phyloP scores from a whole-genome alignment of 148 eudicot genomes.

The Amaranthus cruentus region DNA sequence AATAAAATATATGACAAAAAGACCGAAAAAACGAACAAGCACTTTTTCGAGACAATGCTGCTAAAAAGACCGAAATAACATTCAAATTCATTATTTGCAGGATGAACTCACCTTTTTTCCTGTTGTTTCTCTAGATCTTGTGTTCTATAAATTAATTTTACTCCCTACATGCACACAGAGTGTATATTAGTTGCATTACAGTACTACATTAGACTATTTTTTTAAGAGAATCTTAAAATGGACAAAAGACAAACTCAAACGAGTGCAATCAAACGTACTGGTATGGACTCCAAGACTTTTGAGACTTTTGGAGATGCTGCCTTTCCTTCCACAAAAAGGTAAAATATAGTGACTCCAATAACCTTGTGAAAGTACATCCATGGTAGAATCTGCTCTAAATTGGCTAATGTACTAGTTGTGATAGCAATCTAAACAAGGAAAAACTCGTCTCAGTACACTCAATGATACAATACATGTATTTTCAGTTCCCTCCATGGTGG shows the following conservation, averaged over 20 bases:
- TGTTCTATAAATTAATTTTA: conserved; percentile 79
- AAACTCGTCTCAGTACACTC: neutral
- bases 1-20: neutral
- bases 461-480: no score
- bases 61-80: no score
- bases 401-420: conserved; percentile 71
- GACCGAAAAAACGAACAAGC: neutral
- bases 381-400: conserved; percentile 77
- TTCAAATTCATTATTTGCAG: neutral
- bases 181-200: neutral
- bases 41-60: neutral
- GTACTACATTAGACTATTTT: neutral
- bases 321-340: conserved; percentile 87
- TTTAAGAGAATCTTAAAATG: conserved; percentile 1
- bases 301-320: conserved; percentile 81
- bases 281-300: conserved; percentile 75
- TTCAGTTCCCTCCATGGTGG: no score
- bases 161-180: conserved; percentile 45
- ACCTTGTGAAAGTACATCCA: conserved; percentile 92
- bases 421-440: conserved; percentile 50
- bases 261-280: conserved; percentile 42
- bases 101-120: conserved; percentile 60
- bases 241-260: neutral
- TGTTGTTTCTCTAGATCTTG: conserved; percentile 80
- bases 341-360: conserved; percentile 73